Conservation (phyloP, 2,329 filamentous ascomycete genomes). For the Diatrype stigma region DNA sequence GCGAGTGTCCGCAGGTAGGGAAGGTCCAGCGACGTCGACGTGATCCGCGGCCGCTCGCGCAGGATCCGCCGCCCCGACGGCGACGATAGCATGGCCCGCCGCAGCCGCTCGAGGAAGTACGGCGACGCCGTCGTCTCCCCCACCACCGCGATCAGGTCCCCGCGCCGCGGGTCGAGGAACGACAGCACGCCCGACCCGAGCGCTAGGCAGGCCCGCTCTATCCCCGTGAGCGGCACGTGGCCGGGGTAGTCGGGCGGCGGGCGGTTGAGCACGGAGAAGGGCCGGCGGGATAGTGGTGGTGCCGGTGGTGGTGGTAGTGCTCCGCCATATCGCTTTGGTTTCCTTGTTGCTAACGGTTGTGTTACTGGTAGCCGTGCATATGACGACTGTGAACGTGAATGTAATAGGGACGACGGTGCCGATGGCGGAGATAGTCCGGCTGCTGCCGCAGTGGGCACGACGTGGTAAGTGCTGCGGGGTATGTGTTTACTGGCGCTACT, state of each 20-base stretch:
- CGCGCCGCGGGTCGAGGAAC: conserved; percentile 72
- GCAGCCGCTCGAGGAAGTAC: conserved; percentile 90
- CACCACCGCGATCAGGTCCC: conserved; percentile 89
- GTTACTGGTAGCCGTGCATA: not conserved
- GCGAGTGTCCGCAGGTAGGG: conserved; percentile 68
- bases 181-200: conserved; percentile 60
- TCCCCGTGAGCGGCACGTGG: conserved; percentile 78
- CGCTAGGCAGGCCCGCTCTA: conserved; percentile 72
- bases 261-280: conserved; percentile 80
- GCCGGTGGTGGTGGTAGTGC: not conserved
- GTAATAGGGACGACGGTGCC: not conserved
- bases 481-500: not conserved
- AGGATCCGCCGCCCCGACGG: conserved; percentile 87
- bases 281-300: conserved; percentile 6
- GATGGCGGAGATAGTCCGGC: not conserved
- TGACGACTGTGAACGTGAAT: not conserved
- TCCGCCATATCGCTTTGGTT: not conserved
- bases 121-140: conserved; percentile 92
- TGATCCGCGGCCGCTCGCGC: conserved; percentile 83
- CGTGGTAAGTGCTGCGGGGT: not conserved
- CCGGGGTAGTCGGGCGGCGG: conserved; percentile 84
- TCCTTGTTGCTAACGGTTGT: not conserved
- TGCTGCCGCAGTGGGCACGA: not conserved
- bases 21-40: conserved; percentile 65
- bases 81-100: conserved; percentile 81